Evolutionary conservation across 2,329 filamentous ascomycete species (phyloP), one percentile per base, ranked within the genome.

Genomic region (Aureobasidium subglaciale): DNA sequence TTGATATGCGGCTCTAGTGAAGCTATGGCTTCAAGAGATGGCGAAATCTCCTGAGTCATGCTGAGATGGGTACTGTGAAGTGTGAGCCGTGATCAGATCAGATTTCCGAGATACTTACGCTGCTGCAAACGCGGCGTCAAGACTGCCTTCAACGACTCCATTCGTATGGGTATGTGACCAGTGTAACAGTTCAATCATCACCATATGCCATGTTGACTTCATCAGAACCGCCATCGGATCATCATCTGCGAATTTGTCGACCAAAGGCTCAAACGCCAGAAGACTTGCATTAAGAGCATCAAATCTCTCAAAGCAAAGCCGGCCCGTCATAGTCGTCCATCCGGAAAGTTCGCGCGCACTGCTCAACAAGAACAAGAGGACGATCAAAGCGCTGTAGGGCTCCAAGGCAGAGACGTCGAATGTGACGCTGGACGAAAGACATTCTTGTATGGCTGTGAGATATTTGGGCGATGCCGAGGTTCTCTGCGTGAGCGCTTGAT

Each of bases 401-500:
- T 48, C 43, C 13, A 48, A n/a, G n/a, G 22, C 34, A 7, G 27
- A 48, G 43, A 20, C 18, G 18, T 32, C 25, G n/a, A 32, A 22
- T n/a, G 4, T n/a, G 4, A 9, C 15, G 10, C 9, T 16, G 1
- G 43, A 16, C 22, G 43, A 48, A 2, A 48, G 25, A 35, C 22
- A 29, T 16, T 29, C 18, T 13, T 32, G 9, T 30, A 48, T 32
- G 2, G 43, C 15, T 15, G 7, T 29, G 8, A 22, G 25, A 29
- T 48, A 48, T 29, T 29, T 24, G 8, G 25, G 27, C 24, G 22
- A 32, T 30, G 10, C 18, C 10, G 30, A 35, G 9, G 6, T 20
- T n/a, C 15, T 10, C 20, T 11, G 24, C 16, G 18, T 30, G 11
- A 71, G 55, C 56, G 64, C 62, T 11, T 62, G 62, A 56, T 71